phyloP scores from a whole-genome alignment of 441 rosid genomes.

The Adansonia rubrostipa region DNA sequence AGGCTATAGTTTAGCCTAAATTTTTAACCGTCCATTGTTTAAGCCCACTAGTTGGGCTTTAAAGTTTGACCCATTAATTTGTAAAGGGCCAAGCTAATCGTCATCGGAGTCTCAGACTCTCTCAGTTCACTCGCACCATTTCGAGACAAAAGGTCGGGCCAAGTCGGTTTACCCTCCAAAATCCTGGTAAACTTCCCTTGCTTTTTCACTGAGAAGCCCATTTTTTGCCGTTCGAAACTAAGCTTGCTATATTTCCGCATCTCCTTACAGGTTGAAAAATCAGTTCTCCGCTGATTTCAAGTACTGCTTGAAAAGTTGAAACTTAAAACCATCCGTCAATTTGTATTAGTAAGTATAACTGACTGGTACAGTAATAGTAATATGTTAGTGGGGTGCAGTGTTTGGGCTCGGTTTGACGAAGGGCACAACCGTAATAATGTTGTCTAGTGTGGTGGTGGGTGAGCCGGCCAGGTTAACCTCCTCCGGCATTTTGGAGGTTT shows the following conservation, averaged over 20 bases:
- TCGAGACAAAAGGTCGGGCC: not conserved
- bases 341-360: not conserved
- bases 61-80: slow-evolving; percentile 3
- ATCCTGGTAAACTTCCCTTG: not conserved
- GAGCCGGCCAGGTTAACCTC: slow-evolving; percentile 3
- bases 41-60: not conserved
- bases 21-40: not conserved
- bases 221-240: not conserved
- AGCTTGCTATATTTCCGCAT: not conserved
- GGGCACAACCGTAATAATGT: not conserved
- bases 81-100: not conserved
- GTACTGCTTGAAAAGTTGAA: slow-evolving; percentile 7
- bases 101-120: not conserved
- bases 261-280: not conserved
- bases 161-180: not conserved
- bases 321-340: not conserved
- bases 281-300: not conserved
- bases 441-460: not conserved
- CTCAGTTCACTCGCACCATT: not conserved
- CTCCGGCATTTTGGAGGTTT: slow-evolving; percentile 22
- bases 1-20: not conserved
- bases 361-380: not conserved
- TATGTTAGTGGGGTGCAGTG: not conserved
- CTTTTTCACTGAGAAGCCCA: not conserved
- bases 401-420: not conserved